These are phyloP conservation scores for Leccinum fallax DNA, from an alignment of 1,284 basidiomycete species.

Conservation along the genomic window DNA sequence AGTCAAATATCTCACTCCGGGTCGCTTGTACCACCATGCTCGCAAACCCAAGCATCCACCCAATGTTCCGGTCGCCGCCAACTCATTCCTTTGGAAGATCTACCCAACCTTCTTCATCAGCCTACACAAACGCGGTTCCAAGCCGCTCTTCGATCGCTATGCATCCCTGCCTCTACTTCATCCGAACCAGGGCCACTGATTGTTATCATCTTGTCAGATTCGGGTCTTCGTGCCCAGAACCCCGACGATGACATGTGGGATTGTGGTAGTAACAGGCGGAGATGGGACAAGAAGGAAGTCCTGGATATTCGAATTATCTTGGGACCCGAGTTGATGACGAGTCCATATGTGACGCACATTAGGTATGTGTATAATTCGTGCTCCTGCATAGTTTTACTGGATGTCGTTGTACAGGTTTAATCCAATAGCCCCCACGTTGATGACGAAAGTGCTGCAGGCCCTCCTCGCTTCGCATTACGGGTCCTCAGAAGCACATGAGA, in stretches of 20 bases:
- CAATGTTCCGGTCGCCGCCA: slow-evolving; percentile 41
- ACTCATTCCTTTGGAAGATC: slow-evolving; percentile 86
- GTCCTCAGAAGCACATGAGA: slow-evolving; percentile 7
- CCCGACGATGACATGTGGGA: slow-evolving; percentile 54
- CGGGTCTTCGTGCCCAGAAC: slow-evolving; percentile 71
- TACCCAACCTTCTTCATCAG: slow-evolving; percentile 86
- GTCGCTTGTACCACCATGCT: background rate
- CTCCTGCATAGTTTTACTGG: slow-evolving; percentile 6
- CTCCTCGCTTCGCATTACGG: slow-evolving; percentile 58
- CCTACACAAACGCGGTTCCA: slow-evolving; percentile 81
- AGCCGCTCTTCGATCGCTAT: slow-evolving; percentile 61
- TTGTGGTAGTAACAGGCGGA: slow-evolving; percentile 43
- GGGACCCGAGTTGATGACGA: slow-evolving; percentile 57
- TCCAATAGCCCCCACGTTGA: slow-evolving; percentile 84
- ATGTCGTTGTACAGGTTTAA: slow-evolving; percentile 67
- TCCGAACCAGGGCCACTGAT: slow-evolving; percentile 57
- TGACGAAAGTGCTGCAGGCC: slow-evolving; percentile 76
- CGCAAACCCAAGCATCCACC: slow-evolving; percentile 3
- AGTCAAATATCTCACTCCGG: slow-evolving; percentile 21
- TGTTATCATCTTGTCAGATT: slow-evolving; percentile 84
- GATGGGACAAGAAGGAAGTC: slow-evolving; percentile 49
- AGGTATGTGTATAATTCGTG: slow-evolving; percentile 47
- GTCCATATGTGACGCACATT: slow-evolving; percentile 74
- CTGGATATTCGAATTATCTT: slow-evolving; percentile 73
- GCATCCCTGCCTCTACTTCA: slow-evolving; percentile 40